phyloP scores from a whole-genome alignment of 805 yeast species.

The Yamadazyma scolyti region DNA sequence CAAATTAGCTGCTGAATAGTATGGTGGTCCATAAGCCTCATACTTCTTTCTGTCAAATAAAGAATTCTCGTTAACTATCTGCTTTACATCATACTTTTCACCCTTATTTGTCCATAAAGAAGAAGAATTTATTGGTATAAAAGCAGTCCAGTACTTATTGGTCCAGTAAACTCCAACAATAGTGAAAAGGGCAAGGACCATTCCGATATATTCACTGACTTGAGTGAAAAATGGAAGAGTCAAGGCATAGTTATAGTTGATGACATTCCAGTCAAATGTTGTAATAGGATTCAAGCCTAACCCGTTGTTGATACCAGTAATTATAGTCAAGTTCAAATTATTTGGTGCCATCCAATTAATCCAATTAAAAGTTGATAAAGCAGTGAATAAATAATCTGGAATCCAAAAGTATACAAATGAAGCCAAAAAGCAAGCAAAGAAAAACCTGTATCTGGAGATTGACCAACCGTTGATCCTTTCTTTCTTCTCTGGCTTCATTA shows the following conservation, averaged over 20 bases:
- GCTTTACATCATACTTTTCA: slow-evolving; percentile 36
- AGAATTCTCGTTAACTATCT: slow-evolving; percentile 37
- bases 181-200: slow-evolving; percentile 12
- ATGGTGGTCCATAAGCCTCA: slow-evolving; percentile 26
- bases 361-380: slow-evolving; percentile 56
- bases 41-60: slow-evolving; percentile 21
- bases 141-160: slow-evolving; percentile 23
- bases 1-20: slow-evolving; percentile 26
- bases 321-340: slow-evolving; percentile 53
- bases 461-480: slow-evolving; percentile 15
- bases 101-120: slow-evolving; percentile 48
- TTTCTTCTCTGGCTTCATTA: slow-evolving; percentile 22
- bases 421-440: slow-evolving; percentile 7
- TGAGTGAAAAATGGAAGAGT: slow-evolving; percentile 40
- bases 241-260: slow-evolving; percentile 28
- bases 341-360: slow-evolving; percentile 59
- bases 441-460: slow-evolving; percentile 5
- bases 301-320: slow-evolving; percentile 60
- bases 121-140: slow-evolving; percentile 39
- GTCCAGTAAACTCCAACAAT: slow-evolving; percentile 20
- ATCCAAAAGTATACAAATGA: slow-evolving; percentile 52
- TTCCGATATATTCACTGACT: slow-evolving; percentile 17
- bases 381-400: slow-evolving; percentile 56
- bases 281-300: slow-evolving; percentile 59
- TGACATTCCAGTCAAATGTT: slow-evolving; percentile 42